Percentiles rank a stretch among this genome's conserved stretches.
These are phyloP conservation scores for Urostyla sp. DNA, from an alignment of 73 alveolate species.

Conservation along the genomic window DNA sequence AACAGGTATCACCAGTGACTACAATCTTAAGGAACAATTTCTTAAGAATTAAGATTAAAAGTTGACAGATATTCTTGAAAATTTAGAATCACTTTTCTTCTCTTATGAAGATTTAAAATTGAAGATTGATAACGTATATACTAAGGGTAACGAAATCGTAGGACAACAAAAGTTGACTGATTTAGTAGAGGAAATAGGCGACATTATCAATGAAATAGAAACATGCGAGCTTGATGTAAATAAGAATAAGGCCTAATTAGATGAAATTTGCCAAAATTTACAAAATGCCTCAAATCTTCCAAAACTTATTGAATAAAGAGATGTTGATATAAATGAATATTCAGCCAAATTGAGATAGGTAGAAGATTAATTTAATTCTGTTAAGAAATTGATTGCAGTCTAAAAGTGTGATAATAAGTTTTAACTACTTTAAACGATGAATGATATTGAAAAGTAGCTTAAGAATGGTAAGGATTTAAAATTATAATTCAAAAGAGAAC, in stretches of 20 bases:
- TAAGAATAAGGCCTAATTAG: neutral
- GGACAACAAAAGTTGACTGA: neutral
- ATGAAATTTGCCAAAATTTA: neutral
- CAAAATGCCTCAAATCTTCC: conserved; percentile 22
- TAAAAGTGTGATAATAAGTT: neutral
- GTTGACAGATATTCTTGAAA: conserved; percentile 2
- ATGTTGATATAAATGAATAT: neutral
- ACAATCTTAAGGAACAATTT: conserved; percentile 12
- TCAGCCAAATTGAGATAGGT: neutral
- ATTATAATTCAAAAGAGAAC: neutral
- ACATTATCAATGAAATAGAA: neutral
- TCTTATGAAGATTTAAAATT: conserved; percentile 18
- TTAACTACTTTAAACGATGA: neutral
- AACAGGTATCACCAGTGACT: conserved; percentile 25
- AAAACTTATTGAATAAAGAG: conserved; percentile 9
- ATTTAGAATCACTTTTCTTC: too few relatives aligned
- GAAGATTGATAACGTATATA: conserved; percentile 2
- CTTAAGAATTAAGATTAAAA: neutral
- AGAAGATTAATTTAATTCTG: neutral
- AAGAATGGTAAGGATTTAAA: conserved; percentile 3
- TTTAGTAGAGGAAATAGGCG: conserved; percentile 5
- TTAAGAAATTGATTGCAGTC: neutral
- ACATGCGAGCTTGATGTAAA: neutral
- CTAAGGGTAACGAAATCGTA: neutral
- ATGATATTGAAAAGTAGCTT: conserved; percentile 6